These are phyloP conservation scores for Auricularia cornea DNA, from an alignment of 768 basidiomycete species.

Conservation along the genomic window DNA sequence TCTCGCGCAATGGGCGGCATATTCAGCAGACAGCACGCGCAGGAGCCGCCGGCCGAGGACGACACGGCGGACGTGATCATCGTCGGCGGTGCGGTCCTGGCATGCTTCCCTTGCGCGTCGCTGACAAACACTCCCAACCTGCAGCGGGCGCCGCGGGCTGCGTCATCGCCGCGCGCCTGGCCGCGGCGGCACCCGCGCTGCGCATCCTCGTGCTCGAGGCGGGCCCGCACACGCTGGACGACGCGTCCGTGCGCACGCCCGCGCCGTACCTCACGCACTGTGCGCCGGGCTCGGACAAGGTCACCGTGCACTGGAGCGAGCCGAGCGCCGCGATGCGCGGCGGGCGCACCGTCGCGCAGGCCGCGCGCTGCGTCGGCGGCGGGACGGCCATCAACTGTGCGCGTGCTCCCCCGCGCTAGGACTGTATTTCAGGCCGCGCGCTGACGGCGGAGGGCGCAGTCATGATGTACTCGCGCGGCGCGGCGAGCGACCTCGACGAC, in stretches of 20 bases:
- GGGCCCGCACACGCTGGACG: slow-evolving; percentile 42
- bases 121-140: too few relatives aligned
- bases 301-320: slow-evolving; percentile 33
- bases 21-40: too few relatives aligned
- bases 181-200: slow-evolving; percentile 42
- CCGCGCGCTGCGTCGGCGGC: slow-evolving; percentile 50
- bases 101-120: too few relatives aligned
- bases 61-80: too few relatives aligned
- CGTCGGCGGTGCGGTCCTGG: too few relatives aligned
- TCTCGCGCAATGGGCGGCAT: too few relatives aligned
- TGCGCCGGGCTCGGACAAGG: slow-evolving; percentile 28
- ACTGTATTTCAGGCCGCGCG: too few relatives aligned
- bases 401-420: not conserved
- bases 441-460: slow-evolving; percentile 21
- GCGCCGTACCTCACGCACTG: slow-evolving; percentile 41
- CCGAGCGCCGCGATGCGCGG: slow-evolving; percentile 37
- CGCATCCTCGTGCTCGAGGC: slow-evolving; percentile 56
- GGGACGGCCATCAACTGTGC: slow-evolving; percentile 55
- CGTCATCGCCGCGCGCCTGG: slow-evolving; percentile 46
- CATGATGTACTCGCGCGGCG: slow-evolving; percentile 48
- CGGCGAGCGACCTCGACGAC: slow-evolving; percentile 58
- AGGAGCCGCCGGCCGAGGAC: too few relatives aligned
- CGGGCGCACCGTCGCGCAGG: slow-evolving; percentile 35
- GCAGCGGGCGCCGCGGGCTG: slow-evolving; percentile 47
- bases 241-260: slow-evolving; percentile 44